Base-by-base conservation (phyloP, 768 basidiomycete species). In the Guyanaporus albipodus region DNA sequence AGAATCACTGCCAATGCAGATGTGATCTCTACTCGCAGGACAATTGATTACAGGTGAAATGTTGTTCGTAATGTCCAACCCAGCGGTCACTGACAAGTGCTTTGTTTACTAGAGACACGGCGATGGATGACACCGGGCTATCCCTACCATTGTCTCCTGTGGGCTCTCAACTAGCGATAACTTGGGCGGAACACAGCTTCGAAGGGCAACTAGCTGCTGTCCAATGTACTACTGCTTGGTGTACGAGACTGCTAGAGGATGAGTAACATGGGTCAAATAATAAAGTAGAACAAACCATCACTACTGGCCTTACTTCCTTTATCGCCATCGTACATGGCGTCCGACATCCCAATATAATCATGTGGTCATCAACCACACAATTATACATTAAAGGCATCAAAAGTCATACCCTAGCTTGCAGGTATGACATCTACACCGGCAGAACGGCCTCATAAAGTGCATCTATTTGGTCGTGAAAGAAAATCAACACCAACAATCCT, bases 401-500 rank as follows among this genome's bases (percentile, higher is more conserved):
- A n/a, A n/a, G n/a, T n/a, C n/a, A n/a, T n/a, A n/a, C n/a, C n/a
- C n/a, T n/a, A n/a, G n/a, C n/a, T n/a, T n/a, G n/a, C n/a, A n/a
- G n/a, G n/a, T n/a, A n/a, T n/a, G n/a, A n/a, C n/a, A n/a, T n/a
- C n/a, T n/a, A n/a, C n/a, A n/a, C 27, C 11, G 11, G 27, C 27
- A 6, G 27, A 32, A 15, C 12, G 31, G 31, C 12, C 15, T 17
- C 7, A 14, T 10, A n/a, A 29, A 14, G 11, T 21, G 33, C 36
- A 24, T 26, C 26, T 27, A 19, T 27, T 40, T 40, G 38, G 33
- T 2, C 14, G 21, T 19, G 19, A 18, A 35, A 10, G 32, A 9
- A 41, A 34, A 42, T 27, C 22, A 15, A 41, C 35, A 11, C 47
- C 47, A 40, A 48, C 47, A 48, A 42, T 2, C 23, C 39, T n/a